Percentiles rank a stretch among this genome's conserved stretches.
Conservation (phyloP, 352 stramenopile species). For the Phytopythium ostracodes region DNA sequence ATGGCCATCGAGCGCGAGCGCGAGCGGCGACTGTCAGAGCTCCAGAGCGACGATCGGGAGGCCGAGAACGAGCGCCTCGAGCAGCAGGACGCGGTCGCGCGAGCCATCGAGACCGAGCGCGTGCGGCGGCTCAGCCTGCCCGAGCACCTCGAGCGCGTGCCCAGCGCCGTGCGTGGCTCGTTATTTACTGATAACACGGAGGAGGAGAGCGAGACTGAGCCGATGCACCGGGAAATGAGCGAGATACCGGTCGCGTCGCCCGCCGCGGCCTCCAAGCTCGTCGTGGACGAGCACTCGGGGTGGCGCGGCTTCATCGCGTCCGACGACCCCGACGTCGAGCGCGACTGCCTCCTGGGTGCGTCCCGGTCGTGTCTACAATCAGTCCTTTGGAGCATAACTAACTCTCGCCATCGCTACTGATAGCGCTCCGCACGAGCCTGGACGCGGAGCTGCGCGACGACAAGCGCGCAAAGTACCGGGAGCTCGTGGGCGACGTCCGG, state of each 20-base stretch:
- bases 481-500: constrained; percentile 57
- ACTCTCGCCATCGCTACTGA: neutral
- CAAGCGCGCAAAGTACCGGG: constrained; percentile 27
- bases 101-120: constrained; percentile 57
- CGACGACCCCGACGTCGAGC: constrained; percentile 55
- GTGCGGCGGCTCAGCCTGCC: constrained; percentile 44
- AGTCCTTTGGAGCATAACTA: too few relatives aligned
- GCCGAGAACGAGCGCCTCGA: constrained; percentile 24
- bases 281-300: constrained; percentile 54
- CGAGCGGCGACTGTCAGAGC: constrained; percentile 40
- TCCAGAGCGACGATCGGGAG: constrained; percentile 14
- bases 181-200: neutral
- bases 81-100: constrained; percentile 27
- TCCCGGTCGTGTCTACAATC: too few relatives aligned
- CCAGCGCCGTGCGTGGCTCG: neutral
- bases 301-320: constrained; percentile 70
- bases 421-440: constrained; percentile 56
- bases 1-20: constrained; percentile 45
- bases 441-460: constrained; percentile 54
- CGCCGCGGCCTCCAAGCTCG: constrained; percentile 40
- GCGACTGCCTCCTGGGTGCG: constrained; percentile 52
- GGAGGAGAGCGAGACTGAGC: neutral
- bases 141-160: constrained; percentile 36
- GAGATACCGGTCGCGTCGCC: constrained; percentile 61
- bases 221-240: constrained; percentile 24